These are phyloP conservation scores for Annulohypoxylon stygium DNA, from an alignment of 495 filamentous ascomycete genomes.

Conservation along the genomic window DNA sequence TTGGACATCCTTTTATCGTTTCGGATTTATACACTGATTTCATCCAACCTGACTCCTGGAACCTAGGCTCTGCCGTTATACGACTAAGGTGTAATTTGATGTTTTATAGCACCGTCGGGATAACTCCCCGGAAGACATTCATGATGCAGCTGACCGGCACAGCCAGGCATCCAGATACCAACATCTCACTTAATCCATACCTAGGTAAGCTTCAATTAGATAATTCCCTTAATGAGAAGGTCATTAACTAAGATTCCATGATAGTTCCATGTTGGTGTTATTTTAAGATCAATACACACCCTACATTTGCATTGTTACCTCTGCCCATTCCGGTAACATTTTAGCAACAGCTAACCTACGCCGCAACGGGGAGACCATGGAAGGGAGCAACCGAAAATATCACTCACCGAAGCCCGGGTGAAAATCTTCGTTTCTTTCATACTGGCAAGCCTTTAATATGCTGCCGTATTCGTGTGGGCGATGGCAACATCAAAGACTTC, in stretches of 20 bases:
- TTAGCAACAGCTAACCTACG: not conserved
- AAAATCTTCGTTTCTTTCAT: not conserved
- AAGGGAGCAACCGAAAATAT: not conserved
- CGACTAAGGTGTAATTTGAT: not conserved
- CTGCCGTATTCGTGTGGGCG: not conserved
- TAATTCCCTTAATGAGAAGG: slow-evolving; percentile 4
- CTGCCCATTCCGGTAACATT: not conserved
- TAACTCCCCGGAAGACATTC: not conserved
- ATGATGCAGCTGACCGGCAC: slow-evolving; percentile 15
- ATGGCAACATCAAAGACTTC: slow-evolving; percentile 10
- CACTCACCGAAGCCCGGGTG: not conserved
- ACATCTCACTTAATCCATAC: not conserved
- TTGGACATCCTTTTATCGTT: not conserved
- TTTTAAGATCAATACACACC: slow-evolving; percentile 2
- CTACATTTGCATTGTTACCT: not conserved
- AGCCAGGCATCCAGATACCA: slow-evolving; percentile 11
- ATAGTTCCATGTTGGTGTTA: not conserved
- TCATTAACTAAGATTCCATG: not conserved
- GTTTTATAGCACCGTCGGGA: not conserved
- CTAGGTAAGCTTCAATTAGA: not conserved
- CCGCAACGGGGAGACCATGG: not conserved
- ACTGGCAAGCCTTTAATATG: not conserved
- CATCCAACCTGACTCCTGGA: not conserved
- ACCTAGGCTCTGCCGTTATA: not conserved
- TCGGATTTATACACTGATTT: not conserved